Conservation (phyloP, 2,329 filamentous ascomycete species). For the Fusarium algeriense region DNA sequence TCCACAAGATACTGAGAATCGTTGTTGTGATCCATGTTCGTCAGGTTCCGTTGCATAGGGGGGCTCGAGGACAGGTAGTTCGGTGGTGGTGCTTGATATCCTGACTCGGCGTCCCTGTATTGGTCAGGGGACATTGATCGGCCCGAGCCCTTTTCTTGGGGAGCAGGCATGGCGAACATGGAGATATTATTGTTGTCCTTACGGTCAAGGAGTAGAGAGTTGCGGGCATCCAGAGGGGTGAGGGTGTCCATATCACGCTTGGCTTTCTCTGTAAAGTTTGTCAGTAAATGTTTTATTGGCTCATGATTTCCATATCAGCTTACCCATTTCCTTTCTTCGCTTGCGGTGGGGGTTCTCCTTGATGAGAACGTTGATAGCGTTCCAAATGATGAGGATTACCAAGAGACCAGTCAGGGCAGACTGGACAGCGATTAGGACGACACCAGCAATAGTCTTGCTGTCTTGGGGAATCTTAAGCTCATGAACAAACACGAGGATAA, state of each 20-base stretch:
- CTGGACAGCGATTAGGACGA: conserved; percentile 94
- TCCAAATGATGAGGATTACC: conserved; percentile 88
- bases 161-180: conserved; percentile 59
- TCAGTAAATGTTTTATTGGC: conserved; percentile 40
- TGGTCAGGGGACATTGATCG: conserved; percentile 53
- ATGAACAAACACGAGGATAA: conserved; percentile 93
- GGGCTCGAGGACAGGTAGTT: conserved; percentile 45
- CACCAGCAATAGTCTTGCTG: conserved; percentile 91
- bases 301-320: conserved; percentile 51
- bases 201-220: conserved; percentile 82
- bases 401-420: conserved; percentile 84
- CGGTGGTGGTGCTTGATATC: conserved; percentile 34
- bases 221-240: conserved; percentile 87
- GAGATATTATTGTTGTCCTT: conserved; percentile 54
- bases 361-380: conserved; percentile 84
- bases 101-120: conserved; percentile 46
- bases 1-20: conserved; percentile 56
- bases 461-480: conserved; percentile 90
- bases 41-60: conserved; percentile 54
- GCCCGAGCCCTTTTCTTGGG: conserved; percentile 52
- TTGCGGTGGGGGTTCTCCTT: conserved; percentile 91
- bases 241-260: conserved; percentile 83
- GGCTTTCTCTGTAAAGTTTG: conserved; percentile 72
- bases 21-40: conserved; percentile 51
- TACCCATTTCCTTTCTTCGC: conserved; percentile 90